Evolutionary conservation across 345 rosid genomes (phyloP).

Genomic region (Eucalyptus regnans): DNA sequence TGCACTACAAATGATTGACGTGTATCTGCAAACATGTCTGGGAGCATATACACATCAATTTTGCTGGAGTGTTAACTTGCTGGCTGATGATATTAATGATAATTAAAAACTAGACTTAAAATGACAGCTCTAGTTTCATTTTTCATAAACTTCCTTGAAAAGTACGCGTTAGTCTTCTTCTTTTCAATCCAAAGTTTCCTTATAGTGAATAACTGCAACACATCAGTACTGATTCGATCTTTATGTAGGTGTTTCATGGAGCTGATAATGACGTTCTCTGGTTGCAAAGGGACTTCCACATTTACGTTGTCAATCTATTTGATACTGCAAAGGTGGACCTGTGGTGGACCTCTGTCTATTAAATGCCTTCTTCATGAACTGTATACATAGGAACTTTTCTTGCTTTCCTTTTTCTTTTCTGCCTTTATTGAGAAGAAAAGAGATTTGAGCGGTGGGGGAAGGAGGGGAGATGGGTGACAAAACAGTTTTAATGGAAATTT

Average conservation of each 20-base stretch:
- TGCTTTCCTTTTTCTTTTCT: neutral
- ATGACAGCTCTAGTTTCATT: neutral
- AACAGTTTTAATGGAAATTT: neutral
- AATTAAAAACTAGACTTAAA: neutral
- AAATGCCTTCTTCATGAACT: neutral
- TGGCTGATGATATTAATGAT: neutral
- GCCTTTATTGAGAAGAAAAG: neutral
- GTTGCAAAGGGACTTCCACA: slow-evolving; percentile 94
- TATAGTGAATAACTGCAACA: neutral
- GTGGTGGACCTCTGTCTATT: slow-evolving; percentile 21
- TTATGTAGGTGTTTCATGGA: slow-evolving; percentile 82
- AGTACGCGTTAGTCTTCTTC: neutral
- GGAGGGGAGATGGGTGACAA: neutral
- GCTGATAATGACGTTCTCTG: slow-evolving; percentile 92
- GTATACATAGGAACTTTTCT: neutral
- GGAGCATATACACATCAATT: neutral
- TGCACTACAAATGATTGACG: neutral
- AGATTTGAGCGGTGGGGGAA: neutral
- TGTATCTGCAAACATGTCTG: neutral
- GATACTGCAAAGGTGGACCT: slow-evolving; percentile 85
- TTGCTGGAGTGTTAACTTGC: neutral
- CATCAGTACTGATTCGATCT: neutral
- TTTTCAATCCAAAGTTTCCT: neutral
- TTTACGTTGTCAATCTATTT: slow-evolving; percentile 82
- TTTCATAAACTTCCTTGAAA: neutral